phyloP scores from a whole-genome alignment of 768 basidiomycete species.

The Psilocybe azurescens region DNA sequence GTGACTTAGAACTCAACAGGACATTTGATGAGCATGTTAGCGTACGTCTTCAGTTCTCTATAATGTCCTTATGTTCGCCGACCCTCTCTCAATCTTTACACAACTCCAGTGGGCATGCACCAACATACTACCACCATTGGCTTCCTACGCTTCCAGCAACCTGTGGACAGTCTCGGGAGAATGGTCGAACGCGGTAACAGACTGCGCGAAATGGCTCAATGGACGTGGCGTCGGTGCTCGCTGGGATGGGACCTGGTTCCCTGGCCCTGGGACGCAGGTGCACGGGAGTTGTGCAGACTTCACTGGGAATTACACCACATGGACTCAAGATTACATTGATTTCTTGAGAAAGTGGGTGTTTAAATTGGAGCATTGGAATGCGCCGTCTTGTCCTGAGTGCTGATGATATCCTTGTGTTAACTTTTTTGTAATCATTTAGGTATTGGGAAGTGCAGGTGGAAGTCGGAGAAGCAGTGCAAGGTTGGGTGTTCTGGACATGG shows the following conservation, averaged over 20 bases:
- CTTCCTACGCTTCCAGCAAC: slow-evolving; percentile 52
- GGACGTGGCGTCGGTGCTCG: slow-evolving; percentile 73
- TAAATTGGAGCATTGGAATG: not conserved
- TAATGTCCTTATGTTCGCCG: not conserved
- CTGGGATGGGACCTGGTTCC: slow-evolving; percentile 60
- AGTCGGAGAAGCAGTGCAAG: slow-evolving; percentile 71
- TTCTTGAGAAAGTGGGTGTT: slow-evolving; percentile 62
- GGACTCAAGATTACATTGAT: slow-evolving; percentile 65
- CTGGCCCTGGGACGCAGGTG: slow-evolving; percentile 38
- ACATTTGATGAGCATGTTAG: slow-evolving; percentile 61
- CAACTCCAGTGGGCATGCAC: slow-evolving; percentile 56
- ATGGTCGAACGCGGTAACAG: slow-evolving; percentile 77
- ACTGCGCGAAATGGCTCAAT: slow-evolving; percentile 82
- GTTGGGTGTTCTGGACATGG: slow-evolving; percentile 84
- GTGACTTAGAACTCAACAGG: slow-evolving; percentile 55
- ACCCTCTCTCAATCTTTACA: not conserved
- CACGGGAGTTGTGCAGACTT: slow-evolving; percentile 68
- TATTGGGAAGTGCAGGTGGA: slow-evolving; percentile 85
- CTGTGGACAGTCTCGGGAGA: slow-evolving; percentile 80
- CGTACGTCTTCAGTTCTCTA: slow-evolving; percentile 35
- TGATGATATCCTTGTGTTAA: not conserved
- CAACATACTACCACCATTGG: slow-evolving; percentile 46
- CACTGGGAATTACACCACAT: slow-evolving; percentile 61
- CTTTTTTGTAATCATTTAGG: slow-evolving; percentile 33
- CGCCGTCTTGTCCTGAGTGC: not conserved